Conservation (phyloP, 1,284 basidiomycete species). For the Xanthoconium separans region DNA sequence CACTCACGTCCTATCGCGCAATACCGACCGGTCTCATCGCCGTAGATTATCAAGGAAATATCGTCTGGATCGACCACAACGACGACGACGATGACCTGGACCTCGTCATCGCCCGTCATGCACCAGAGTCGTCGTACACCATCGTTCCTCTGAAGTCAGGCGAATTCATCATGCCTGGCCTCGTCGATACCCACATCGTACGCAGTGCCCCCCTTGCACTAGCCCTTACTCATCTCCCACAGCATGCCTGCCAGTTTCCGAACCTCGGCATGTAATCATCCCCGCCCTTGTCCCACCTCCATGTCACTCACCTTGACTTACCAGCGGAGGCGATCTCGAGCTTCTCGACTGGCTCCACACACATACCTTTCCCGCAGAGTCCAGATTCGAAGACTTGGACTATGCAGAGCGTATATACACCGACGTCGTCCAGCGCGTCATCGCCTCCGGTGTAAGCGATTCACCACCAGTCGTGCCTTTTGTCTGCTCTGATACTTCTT, state of each 20-base stretch:
- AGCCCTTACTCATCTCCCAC: background rate
- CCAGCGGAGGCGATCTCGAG: slow-evolving; percentile 74
- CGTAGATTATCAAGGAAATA: slow-evolving; percentile 56
- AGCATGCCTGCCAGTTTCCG: slow-evolving; percentile 89
- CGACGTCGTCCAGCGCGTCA: slow-evolving; percentile 71
- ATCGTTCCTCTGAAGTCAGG: slow-evolving; percentile 51
- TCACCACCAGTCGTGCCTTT: background rate
- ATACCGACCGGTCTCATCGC: slow-evolving; percentile 59
- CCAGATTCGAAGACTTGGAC: slow-evolving; percentile 68
- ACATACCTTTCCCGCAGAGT: slow-evolving; percentile 89
- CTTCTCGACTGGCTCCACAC: slow-evolving; percentile 91
- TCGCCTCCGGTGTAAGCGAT: slow-evolving; percentile 72
- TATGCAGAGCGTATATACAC: slow-evolving; percentile 77
- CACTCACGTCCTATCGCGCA: slow-evolving; percentile 51
- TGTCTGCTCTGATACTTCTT: background rate
- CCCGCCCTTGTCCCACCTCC: background rate
- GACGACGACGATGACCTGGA: slow-evolving; percentile 46
- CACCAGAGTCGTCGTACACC: slow-evolving; percentile 8
- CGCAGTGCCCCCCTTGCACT: slow-evolving; percentile 21
- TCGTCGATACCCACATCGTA: slow-evolving; percentile 89
- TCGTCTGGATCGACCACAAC: slow-evolving; percentile 66
- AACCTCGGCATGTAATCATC: slow-evolving; percentile 72
- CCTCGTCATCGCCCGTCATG: slow-evolving; percentile 46
- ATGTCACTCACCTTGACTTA: slow-evolving; percentile 6
- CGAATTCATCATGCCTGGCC: slow-evolving; percentile 85